A percentile compares a stretch with the other conserved stretches of the same genome.
Evolutionary conservation across 2,329 filamentous ascomycete species (phyloP).

Genomic region (Clonostachys sp.): DNA sequence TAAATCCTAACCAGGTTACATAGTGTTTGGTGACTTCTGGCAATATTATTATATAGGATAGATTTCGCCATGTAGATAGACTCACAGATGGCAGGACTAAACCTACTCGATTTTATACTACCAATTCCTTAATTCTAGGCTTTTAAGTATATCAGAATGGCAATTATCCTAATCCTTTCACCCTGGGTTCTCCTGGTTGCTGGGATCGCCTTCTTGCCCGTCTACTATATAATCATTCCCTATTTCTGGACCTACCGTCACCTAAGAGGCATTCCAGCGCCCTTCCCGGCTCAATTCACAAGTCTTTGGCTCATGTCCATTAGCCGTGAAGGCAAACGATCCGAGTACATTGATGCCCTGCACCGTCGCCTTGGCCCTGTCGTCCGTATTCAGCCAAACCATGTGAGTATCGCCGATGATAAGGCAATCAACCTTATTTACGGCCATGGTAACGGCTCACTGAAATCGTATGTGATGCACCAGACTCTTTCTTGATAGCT

Average conservation of each 20-base stretch:
- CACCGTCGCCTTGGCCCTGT: constrained; percentile 5
- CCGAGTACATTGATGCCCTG: constrained; percentile 4
- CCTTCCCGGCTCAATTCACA: constrained; percentile 5
- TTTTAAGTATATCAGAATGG: no score
- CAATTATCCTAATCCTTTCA: no score
- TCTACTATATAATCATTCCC: constrained; percentile 6
- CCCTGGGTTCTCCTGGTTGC: no score
- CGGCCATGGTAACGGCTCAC: constrained; percentile 7
- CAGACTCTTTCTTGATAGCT: no score
- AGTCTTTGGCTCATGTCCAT: constrained; percentile 5
- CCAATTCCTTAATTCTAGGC: no score
- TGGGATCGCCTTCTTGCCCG: background rate
- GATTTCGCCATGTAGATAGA: no score
- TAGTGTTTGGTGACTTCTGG: no score
- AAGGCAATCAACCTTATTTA: constrained; percentile 6
- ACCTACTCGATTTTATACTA: no score
- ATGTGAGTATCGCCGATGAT: constrained; percentile 6
- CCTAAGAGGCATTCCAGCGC: constrained; percentile 4
- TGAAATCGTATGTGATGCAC: constrained; percentile 1
- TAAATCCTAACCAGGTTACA: no score
- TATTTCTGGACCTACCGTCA: constrained; percentile 7
- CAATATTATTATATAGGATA: no score
- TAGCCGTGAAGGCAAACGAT: constrained; percentile 3
- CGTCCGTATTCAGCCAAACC: constrained; percentile 6
- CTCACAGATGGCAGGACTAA: no score